phyloP scores from a whole-genome alignment of 108 stramenopile genomes.

The Skeletonema grethae region DNA sequence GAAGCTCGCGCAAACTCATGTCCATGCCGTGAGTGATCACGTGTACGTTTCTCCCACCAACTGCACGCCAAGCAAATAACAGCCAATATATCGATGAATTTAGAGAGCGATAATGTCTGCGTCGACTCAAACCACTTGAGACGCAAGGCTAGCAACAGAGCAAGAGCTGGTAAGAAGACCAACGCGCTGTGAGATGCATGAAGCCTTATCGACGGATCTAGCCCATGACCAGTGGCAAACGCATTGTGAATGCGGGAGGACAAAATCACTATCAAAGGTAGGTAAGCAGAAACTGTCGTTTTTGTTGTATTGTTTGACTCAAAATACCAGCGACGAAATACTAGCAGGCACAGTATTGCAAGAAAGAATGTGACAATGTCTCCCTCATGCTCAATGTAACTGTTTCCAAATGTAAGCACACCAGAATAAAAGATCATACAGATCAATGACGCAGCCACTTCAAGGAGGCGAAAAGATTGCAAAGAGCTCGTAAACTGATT shows the following conservation, averaged over 20 bases:
- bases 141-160: conserved; percentile 49
- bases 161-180: conserved; percentile 61
- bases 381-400: conserved; percentile 75
- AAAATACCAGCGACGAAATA: conserved; percentile 37
- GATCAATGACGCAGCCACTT: conserved; percentile 37
- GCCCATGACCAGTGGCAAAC: conserved; percentile 73
- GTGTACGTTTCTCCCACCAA: conserved; percentile 76
- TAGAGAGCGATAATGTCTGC: conserved; percentile 12
- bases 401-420: conserved; percentile 79
- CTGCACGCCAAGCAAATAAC: conserved; percentile 52
- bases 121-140: conserved; percentile 1
- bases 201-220: conserved; percentile 78
- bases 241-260: conserved; percentile 60
- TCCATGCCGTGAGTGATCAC: conserved; percentile 62
- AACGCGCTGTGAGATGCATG: conserved; percentile 67
- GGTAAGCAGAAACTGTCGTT: not conserved
- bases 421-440: conserved; percentile 69
- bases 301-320: conserved; percentile 1
- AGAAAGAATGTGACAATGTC: conserved; percentile 68
- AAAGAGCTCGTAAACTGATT: not conserved
- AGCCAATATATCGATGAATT: conserved; percentile 41
- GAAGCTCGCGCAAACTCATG: conserved; percentile 51
- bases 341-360: conserved; percentile 53
- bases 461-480: conserved; percentile 36
- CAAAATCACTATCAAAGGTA: conserved; percentile 53